phyloP scores from a whole-genome alignment of 495 filamentous ascomycete genomes.

The Ascodesmis nigricans region DNA sequence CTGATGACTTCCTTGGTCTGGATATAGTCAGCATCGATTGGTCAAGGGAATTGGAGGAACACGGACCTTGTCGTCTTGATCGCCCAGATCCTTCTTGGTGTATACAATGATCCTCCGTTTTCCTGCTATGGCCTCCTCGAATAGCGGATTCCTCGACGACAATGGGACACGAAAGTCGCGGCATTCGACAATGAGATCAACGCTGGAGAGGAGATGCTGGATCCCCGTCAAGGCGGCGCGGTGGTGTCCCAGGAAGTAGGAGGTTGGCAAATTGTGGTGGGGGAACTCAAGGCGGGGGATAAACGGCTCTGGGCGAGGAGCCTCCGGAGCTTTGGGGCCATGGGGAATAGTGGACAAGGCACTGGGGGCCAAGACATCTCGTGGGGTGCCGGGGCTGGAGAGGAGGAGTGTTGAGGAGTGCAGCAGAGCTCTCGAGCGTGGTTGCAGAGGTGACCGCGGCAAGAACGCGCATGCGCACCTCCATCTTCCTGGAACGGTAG shows the following conservation, averaged over 20 bases:
- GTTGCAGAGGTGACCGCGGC: too few species aligned
- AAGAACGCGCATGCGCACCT: too few species aligned
- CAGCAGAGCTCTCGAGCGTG: too few species aligned
- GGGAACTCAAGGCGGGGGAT: slow-evolving; percentile 52
- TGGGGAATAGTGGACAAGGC: slow-evolving; percentile 5
- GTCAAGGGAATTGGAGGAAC: too few species aligned
- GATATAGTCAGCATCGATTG: too few species aligned
- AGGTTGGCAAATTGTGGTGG: slow-evolving; percentile 51
- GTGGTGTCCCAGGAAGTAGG: slow-evolving; percentile 97
- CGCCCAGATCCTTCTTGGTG: slow-evolving; percentile 69
- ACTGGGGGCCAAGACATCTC: slow-evolving; percentile 1
- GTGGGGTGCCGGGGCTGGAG: not conserved
- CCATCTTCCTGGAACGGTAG: too few species aligned
- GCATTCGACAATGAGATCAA: slow-evolving; percentile 84
- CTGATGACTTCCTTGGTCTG: too few species aligned
- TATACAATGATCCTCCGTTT: slow-evolving; percentile 64
- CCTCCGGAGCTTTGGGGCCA: slow-evolving; percentile 10
- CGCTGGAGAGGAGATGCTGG: slow-evolving; percentile 55
- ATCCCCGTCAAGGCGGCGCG: slow-evolving; percentile 61
- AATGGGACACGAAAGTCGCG: slow-evolving; percentile 80
- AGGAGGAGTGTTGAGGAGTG: not conserved
- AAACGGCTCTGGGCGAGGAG: too few species aligned
- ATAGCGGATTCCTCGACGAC: slow-evolving; percentile 73
- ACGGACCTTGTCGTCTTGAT: too few species aligned
- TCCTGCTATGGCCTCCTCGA: slow-evolving; percentile 50